These are phyloP conservation scores for Cryptococcus wingfieldii DNA, from an alignment of 1,284 basidiomycete species.

Conservation along the genomic window DNA sequence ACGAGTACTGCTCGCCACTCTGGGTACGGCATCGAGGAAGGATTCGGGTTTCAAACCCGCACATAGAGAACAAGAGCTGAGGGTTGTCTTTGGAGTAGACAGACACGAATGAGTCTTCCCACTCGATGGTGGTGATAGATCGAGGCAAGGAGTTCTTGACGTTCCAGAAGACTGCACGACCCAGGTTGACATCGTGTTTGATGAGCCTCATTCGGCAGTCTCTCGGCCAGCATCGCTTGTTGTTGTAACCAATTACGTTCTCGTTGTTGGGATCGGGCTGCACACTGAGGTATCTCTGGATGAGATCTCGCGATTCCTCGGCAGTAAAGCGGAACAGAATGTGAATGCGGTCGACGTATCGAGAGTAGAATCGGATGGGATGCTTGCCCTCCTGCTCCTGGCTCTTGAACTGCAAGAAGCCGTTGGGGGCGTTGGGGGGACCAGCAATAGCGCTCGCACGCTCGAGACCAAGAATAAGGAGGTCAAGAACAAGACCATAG, in stretches of 20 bases:
- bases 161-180: slow-evolving; percentile 98
- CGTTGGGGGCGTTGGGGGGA: slow-evolving; percentile 89
- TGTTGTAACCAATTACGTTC: slow-evolving; percentile 98
- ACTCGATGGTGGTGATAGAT: slow-evolving; percentile 96
- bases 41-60: slow-evolving; percentile 94
- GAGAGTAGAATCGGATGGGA: slow-evolving; percentile 89
- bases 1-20: slow-evolving; percentile 91
- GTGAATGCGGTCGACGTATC: slow-evolving; percentile 88
- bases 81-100: slow-evolving; percentile 98
- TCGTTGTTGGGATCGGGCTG: slow-evolving; percentile 98
- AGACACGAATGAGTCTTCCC: slow-evolving; percentile 94
- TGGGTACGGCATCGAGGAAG: slow-evolving; percentile 81
- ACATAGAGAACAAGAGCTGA: slow-evolving; percentile 97
- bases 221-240: slow-evolving; percentile 97
- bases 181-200: slow-evolving; percentile 99
- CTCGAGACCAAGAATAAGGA: slow-evolving; percentile 88
- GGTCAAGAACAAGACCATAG: slow-evolving; percentile 83
- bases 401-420: slow-evolving; percentile 92
- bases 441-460: slow-evolving; percentile 96
- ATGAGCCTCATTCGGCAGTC: slow-evolving; percentile 99
- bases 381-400: slow-evolving; percentile 88
- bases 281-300: slow-evolving; percentile 93
- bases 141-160: slow-evolving; percentile 95
- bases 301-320: slow-evolving; percentile 94
- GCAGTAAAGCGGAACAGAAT: slow-evolving; percentile 98